Base-by-base conservation (phyloP, 768 basidiomycete genomes). In the Rhizopogon vinicolor region DNA sequence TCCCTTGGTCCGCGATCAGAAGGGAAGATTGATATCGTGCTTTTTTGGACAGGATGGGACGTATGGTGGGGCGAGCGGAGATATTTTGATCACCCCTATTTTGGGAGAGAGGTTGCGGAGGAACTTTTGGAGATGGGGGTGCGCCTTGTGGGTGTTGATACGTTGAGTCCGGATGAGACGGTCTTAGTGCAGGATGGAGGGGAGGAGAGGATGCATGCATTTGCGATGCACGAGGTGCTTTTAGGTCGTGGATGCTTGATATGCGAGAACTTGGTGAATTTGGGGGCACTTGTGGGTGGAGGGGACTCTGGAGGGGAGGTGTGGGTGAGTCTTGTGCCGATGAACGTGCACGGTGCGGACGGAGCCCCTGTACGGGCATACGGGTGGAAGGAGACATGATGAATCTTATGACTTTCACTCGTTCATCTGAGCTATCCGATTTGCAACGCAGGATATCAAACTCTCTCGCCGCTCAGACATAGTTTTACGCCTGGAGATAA, bases 301-400 rank as follows among this genome's bases (percentile, higher is more conserved):
- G 66, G 63, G 35, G n/a, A 22, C 22, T 28, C n/a, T 28, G n/a
- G 28, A 5, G 37, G 14, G 14, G 51, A 69, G 19, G 76, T 73
- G 64, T 70, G 75, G 52, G 79, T 86, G 37, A 81, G 79, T 53
- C 63, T 89, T 52, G 63, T 83, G 40, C 87, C 87, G 0, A 63
- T 91, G 49, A 81, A 74, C 22, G 52, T 90, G n/a, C 71, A 70
- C 5, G 78, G 75, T 1, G 75, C 78, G 22, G 89, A 91, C 63
- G 88, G 84, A 5, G 84, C 85, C 13, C 88, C 88, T 1, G 72
- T 87, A n/a, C 76, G 88, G 58, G 89, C 86, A 4, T 83, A 83
- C 57, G 88, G 83, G 7, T 83, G 78, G 80, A 65, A 42, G 46
- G 55, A 58, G 46, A 25, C 14, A 37, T 9, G 2, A 46, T 13